Evolutionary conservation across 495 filamentous ascomycete species (phyloP).

Genomic region (Tuber aestivum): DNA sequence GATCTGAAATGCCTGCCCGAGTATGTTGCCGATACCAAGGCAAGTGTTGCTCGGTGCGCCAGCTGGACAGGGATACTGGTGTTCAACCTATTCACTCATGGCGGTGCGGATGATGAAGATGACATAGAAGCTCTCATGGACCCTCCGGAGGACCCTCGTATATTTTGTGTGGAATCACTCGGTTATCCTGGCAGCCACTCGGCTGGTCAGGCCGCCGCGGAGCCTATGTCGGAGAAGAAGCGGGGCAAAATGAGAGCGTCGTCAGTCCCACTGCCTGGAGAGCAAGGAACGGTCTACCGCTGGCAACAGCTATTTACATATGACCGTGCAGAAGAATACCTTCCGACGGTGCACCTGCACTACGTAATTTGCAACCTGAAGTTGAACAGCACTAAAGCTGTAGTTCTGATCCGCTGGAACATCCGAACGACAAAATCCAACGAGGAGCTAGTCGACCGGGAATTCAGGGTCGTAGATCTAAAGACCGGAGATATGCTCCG

Average conservation of each 20-base stretch:
- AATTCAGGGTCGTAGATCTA: conserved; percentile 37
- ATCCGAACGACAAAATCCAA: conserved; percentile 24
- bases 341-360: conserved; percentile 24
- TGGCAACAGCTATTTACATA: conserved; percentile 38
- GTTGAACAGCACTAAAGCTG: conserved; percentile 31
- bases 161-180: conserved; percentile 38
- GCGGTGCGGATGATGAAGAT: conserved; percentile 8
- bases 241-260: conserved; percentile 23
- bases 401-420: conserved; percentile 38
- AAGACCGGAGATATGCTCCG: conserved; percentile 30
- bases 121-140: conserved; percentile 25
- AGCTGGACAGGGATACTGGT: conserved; percentile 26
- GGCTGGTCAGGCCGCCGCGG: background rate
- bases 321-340: conserved; percentile 22
- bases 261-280: background rate
- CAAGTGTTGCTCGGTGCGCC: conserved; percentile 35
- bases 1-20: conserved; percentile 34
- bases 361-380: conserved; percentile 39
- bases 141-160: conserved; percentile 33
- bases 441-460: conserved; percentile 39
- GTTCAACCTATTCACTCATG: conserved; percentile 37
- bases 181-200: conserved; percentile 22
- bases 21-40: conserved; percentile 29
- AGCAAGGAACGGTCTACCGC: conserved; percentile 23
- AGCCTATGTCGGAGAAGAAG: conserved; percentile 23